Base-by-base conservation (phyloP, 352 stramenopile species). In the Peronospora farinosa region DNA sequence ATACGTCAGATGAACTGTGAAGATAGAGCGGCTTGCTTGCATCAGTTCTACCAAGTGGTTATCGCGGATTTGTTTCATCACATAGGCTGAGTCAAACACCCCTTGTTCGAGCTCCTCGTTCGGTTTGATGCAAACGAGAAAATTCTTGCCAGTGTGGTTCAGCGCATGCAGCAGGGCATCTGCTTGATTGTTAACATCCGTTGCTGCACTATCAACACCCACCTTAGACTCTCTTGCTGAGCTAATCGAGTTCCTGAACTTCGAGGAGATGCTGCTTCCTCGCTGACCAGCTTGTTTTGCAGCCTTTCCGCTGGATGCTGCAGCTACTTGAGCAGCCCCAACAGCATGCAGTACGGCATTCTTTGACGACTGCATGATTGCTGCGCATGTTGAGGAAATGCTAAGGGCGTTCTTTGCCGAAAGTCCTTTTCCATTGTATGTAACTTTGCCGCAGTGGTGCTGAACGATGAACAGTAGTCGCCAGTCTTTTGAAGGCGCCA, bases 301-400 rank as follows among this genome's bases (percentile, higher is more conserved):
- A 25, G 60, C 63, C 37, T 72, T 81, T 28, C 78, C 71, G 44
- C 55, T 81, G 1, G 72, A 78, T 10, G 71, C 72, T 19, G 74
- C 65, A 38, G 78, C 69, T 40, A 87, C 73, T 47, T 89, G 78
- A 25, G 78, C 71, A 1, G 74, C 72, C 0, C 78, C 78, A 10
- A 89, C 75, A 23, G 78, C 78, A 46, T 79, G 75, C 10, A 89
- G 60, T 17, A 89, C 75, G 5, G 64, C 66, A 57, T 92, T 92
- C 42, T 79, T 89, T 16, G 81, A 92, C 11, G 78, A 90, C 19
- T 90, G 78, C 72, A 92, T 86, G 39, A 92, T 92, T 5, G 81
- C 81, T 1, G 72, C 78, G 51, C 78, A 88, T 5, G 81, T 92
- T 0, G 78, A 67, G 6, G 81, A 92, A 37, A 92, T 86, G 17